Evolutionary conservation across 1,284 basidiomycete species (phyloP), one percentile per base, ranked within the genome.

Genomic region (Meira nashicola): DNA sequence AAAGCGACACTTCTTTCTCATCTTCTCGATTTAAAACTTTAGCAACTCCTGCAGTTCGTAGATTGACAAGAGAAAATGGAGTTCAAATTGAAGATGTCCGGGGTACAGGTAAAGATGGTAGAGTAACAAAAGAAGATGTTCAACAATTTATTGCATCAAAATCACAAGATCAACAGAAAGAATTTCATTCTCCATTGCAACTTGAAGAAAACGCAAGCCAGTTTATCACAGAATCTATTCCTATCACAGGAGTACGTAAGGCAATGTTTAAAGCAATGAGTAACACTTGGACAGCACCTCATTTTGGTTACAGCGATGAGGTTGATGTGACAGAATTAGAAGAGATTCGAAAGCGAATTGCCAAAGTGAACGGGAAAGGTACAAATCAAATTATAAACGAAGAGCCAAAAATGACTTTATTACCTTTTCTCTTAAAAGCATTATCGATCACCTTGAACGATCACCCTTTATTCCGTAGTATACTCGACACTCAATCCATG

Each of bases 381-480:
- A 33, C 8, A 33, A 25, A 17, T 37, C 23, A 38, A 19, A 39
- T 11, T 39, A 15, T 39, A 8, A 15, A 25, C 15, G 38, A 53
- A 38, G 50, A 17, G 11, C 7, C 37, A 19, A 84, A 84, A 49
- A 79, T 94, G 39, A 93, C 90, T 0, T 87, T 90, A 76, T 85
- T 95, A 23, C 90, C 89, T 2, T 82, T 94, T 70, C 83, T 95
- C 10, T 82, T 95, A 70, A 96, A 96, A 79, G 87, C 88, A 0
- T 85, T 95, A 49, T 84, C 87, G 0, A 83, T 85, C 63, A 85
- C 90, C 0, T 86, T 93, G 86, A 81, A 85, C 67, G 87, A 90
- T 76, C 89, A 89, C 86, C 88, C 89, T 0, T 80, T 92, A 54
- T 86, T 93, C 82, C 82, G 83, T 0, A 68, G 63, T 0, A 64